A percentile compares a stretch with the other conserved stretches of the same genome.
Conservation (phyloP, 2,329 filamentous ascomycete species). For the Bipolaris gigantea region DNA sequence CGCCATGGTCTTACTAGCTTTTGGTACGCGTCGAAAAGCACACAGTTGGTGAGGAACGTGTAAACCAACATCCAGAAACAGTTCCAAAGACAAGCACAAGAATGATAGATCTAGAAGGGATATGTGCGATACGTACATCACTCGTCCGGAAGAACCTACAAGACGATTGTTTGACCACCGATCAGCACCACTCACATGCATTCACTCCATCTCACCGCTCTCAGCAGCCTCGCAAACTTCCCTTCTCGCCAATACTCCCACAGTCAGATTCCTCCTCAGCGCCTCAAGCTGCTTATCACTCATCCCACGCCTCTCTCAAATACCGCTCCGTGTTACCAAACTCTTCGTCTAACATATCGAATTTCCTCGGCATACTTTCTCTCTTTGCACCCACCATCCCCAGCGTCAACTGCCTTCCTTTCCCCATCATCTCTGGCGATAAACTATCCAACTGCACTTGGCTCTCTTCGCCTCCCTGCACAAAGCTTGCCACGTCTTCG, state of each 20-base stretch:
- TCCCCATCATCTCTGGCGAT: conserved; percentile 21
- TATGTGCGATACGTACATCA: too few species aligned
- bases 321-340: conserved; percentile 69
- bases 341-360: conserved; percentile 59
- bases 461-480: conserved; percentile 27
- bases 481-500: conserved; percentile 44
- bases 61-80: too few species aligned
- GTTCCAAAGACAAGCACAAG: too few species aligned
- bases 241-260: not conserved
- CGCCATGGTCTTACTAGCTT: too few species aligned
- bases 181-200: too few species aligned
- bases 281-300: conserved; percentile 57
- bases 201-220: too few species aligned
- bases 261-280: conserved; percentile 43
- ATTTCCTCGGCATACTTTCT: conserved; percentile 56
- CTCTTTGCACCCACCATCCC: conserved; percentile 45
- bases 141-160: too few species aligned
- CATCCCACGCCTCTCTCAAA: conserved; percentile 61
- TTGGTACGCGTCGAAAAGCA: too few species aligned
- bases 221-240: too few species aligned
- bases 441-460: conserved; percentile 42
- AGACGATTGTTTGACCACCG: too few species aligned
- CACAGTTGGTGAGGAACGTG: too few species aligned
- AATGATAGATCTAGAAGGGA: too few species aligned
- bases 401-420: conserved; percentile 33